phyloP scores from a whole-genome alignment of 1,284 basidiomycete species.

The Ustilago loliicola region DNA sequence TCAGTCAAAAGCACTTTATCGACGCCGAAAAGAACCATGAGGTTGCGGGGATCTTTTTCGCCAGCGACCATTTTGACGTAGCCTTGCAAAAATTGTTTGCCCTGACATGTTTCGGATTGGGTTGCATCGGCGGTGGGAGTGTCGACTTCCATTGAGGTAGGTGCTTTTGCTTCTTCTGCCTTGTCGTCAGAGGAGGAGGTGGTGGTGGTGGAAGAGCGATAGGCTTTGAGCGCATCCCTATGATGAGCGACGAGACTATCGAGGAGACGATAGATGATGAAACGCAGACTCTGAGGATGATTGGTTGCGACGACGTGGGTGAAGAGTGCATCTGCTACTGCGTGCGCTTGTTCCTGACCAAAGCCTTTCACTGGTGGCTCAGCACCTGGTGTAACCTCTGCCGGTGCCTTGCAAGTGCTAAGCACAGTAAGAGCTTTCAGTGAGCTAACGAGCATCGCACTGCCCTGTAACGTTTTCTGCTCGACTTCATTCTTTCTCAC shows the following conservation, averaged over 20 bases:
- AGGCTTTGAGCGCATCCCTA: constrained; percentile 70
- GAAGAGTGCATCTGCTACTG: constrained; percentile 80
- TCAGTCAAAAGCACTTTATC: constrained; percentile 86
- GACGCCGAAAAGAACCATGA: constrained; percentile 90
- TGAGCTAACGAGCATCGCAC: constrained; percentile 65
- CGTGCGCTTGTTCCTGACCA: constrained; percentile 79
- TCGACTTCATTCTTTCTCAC: constrained; percentile 47
- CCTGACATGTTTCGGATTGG: constrained; percentile 68
- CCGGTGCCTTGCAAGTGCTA: constrained; percentile 33
- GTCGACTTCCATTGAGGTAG: constrained; percentile 31
- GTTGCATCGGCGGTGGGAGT: constrained; percentile 1
- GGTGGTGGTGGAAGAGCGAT: constrained; percentile 17
- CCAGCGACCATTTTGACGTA: constrained; percentile 88
- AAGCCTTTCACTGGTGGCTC: constrained; percentile 74
- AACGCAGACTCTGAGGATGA: constrained; percentile 85
- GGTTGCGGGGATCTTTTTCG: constrained; percentile 97
- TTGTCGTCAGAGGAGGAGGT: neutral
- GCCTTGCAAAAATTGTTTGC: constrained; percentile 78
- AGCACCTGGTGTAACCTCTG: neutral
- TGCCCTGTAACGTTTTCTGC: constrained; percentile 54
- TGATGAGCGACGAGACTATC: constrained; percentile 83
- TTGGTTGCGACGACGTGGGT: constrained; percentile 83
- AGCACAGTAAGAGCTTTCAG: constrained; percentile 81
- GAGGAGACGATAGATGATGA: constrained; percentile 84
- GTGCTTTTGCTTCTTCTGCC: neutral